Percentiles rank a stretch among this genome's conserved stretches.
These are phyloP conservation scores for Lichtheimia corymbifera DNA, from an alignment of 371 early-diverging fungal species.

Conservation along the genomic window DNA sequence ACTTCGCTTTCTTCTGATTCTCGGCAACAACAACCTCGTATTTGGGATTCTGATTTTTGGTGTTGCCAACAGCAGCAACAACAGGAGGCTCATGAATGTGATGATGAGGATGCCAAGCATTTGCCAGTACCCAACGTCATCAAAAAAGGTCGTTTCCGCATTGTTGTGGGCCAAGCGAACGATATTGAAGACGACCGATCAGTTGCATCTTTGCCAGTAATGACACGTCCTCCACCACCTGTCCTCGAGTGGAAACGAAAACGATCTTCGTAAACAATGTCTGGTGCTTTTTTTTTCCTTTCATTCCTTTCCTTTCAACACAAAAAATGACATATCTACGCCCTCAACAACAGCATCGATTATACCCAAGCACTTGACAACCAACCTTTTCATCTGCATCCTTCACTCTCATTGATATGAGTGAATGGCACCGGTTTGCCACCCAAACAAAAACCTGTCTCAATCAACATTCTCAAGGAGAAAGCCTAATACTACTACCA, in stretches of 20 bases:
- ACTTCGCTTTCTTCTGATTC: conserved; percentile 4
- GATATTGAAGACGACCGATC: conserved; percentile 1
- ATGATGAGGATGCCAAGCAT: conserved; percentile 2
- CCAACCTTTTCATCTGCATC: too few species aligned
- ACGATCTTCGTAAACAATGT: conserved; percentile 4
- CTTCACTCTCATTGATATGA: too few species aligned
- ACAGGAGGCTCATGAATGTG: background rate
- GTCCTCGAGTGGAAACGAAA: conserved; percentile 21
- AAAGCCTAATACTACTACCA: too few species aligned
- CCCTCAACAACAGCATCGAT: too few species aligned
- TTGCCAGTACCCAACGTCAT: conserved; percentile 12
- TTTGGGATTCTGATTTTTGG: conserved; percentile 25
- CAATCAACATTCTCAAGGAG: too few species aligned
- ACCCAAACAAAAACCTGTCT: too few species aligned
- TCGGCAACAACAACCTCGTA: conserved; percentile 4
- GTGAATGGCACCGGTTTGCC: too few species aligned
- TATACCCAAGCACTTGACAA: too few species aligned
- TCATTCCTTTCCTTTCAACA: too few species aligned
- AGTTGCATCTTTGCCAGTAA: background rate
- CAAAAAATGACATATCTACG: too few species aligned
- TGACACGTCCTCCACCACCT: conserved; percentile 2
- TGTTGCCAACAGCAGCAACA: background rate
- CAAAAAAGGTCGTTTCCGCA: conserved; percentile 25
- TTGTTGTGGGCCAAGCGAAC: conserved; percentile 19
- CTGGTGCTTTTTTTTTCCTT: too few species aligned